These are phyloP conservation scores for Haberlea rhodopensis DNA, from an alignment of 257 asterid species.

Conservation along the genomic window DNA sequence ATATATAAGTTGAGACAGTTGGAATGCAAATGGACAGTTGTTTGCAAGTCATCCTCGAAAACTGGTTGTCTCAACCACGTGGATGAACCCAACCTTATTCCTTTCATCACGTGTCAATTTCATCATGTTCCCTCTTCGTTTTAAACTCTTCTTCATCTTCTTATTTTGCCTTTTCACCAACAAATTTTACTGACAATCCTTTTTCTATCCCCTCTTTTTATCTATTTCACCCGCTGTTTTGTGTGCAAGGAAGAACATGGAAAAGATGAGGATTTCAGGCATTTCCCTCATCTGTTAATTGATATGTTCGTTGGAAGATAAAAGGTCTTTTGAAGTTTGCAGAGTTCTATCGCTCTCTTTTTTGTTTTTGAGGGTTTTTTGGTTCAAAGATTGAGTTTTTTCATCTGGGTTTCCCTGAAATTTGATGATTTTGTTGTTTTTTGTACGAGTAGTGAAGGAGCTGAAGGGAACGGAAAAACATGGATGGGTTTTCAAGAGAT, in stretches of 20 bases:
- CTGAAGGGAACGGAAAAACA: conserved; percentile 25
- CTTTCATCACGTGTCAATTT: conserved; percentile 48
- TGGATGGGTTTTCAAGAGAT: conserved; percentile 40
- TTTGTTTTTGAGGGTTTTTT: not conserved
- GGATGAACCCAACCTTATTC: conserved; percentile 25
- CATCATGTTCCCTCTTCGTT: conserved; percentile 25
- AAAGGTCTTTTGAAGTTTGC: not conserved
- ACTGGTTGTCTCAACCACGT: conserved; percentile 50
- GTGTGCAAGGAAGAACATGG: not conserved
- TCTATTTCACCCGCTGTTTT: conserved; percentile 13
- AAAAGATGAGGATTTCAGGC: not conserved
- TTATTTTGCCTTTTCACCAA: not conserved
- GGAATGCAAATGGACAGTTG: conserved; percentile 23
- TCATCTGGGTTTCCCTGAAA: not conserved
- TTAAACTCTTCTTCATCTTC: not conserved
- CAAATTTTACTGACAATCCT: not conserved
- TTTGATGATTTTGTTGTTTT: conserved; percentile 1
- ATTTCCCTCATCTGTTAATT: not conserved
- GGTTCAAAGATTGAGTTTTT: not conserved
- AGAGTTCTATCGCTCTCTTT: not conserved
- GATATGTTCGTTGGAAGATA: not conserved
- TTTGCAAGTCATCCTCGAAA: conserved; percentile 30
- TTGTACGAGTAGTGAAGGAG: conserved; percentile 22
- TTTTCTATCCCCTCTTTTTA: conserved; percentile 19
- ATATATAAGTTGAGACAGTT: conserved; percentile 19